Conservation (phyloP, 306 rosid genomes). For the Dryas alaskensis region DNA sequence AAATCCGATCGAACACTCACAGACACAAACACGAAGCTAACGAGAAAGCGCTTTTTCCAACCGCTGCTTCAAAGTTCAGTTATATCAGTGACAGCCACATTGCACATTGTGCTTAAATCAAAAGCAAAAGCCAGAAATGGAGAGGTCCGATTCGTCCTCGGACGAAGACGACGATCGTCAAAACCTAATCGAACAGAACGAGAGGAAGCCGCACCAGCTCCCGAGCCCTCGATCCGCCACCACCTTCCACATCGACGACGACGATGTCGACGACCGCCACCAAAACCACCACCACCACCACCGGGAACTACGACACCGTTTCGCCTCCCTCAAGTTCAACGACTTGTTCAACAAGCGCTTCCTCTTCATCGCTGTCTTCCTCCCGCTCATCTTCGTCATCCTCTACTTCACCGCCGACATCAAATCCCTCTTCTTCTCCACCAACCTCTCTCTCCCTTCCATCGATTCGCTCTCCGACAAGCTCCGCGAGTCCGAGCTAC, state of each 20-base stretch:
- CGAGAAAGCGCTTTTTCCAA: slow-evolving; percentile 13
- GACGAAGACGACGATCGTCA: slow-evolving; percentile 86
- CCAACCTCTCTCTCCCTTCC: slow-evolving; percentile 26
- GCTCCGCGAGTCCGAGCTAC: slow-evolving; percentile 75
- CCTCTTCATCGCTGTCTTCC: slow-evolving; percentile 37
- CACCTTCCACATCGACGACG: slow-evolving; percentile 53
- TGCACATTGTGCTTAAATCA: no score
- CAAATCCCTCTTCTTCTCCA: slow-evolving; percentile 45
- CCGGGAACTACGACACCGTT: slow-evolving; percentile 36
- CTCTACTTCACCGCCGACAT: slow-evolving; percentile 47
- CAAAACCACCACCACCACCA: not conserved
- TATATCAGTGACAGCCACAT: not conserved
- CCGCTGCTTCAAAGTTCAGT: not conserved
- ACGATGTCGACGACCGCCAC: not conserved
- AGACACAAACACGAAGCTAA: not conserved
- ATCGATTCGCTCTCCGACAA: slow-evolving; percentile 43
- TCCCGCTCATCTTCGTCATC: slow-evolving; percentile 42
- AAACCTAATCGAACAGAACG: slow-evolving; percentile 61
- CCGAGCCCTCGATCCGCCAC: slow-evolving; percentile 30
- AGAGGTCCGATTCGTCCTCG: slow-evolving; percentile 53
- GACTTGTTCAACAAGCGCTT: slow-evolving; percentile 36
- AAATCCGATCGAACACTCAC: not conserved
- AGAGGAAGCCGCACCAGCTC: slow-evolving; percentile 31
- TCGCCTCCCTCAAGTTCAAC: slow-evolving; percentile 24
- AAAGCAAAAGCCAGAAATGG: slow-evolving; percentile 22